A percentile compares a stretch with the other conserved stretches of the same genome.
Evolutionary conservation across 2,329 filamentous ascomycete species (phyloP).

Genomic region (Trichoderma semiorbis): DNA sequence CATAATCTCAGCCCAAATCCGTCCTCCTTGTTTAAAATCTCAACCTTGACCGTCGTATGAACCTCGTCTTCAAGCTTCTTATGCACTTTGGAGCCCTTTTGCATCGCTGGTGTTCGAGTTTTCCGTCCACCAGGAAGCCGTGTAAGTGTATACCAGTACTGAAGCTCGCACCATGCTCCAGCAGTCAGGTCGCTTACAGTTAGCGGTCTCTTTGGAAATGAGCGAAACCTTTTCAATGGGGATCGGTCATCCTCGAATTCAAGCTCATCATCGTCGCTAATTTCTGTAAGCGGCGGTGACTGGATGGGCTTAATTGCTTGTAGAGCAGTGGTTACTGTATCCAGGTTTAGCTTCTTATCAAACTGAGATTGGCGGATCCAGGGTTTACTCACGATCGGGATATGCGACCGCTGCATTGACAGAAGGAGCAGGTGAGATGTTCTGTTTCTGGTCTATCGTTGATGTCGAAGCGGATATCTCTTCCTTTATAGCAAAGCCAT

Average conservation of each 20-base stretch:
- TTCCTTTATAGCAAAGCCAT: neutral
- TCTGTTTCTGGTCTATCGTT: neutral
- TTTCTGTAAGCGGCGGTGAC: slow-evolving; percentile 20
- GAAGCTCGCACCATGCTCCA: slow-evolving; percentile 92
- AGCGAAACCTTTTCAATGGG: slow-evolving; percentile 76
- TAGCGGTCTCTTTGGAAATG: slow-evolving; percentile 71
- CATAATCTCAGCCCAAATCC: slow-evolving; percentile 77
- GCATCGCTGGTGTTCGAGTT: slow-evolving; percentile 77
- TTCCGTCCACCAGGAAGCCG: slow-evolving; percentile 68
- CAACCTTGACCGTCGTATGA: slow-evolving; percentile 70
- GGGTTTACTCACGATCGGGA: slow-evolving; percentile 49
- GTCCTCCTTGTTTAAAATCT: slow-evolving; percentile 74
- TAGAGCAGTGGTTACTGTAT: slow-evolving; percentile 55
- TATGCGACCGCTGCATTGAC: slow-evolving; percentile 37
- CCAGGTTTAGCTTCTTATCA: slow-evolving; percentile 30
- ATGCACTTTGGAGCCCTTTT: slow-evolving; percentile 74
- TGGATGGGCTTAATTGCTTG: slow-evolving; percentile 23
- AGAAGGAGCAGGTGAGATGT: slow-evolving; percentile 19
- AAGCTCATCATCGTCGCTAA: slow-evolving; percentile 17
- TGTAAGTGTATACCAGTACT: slow-evolving; percentile 84
- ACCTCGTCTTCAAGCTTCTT: slow-evolving; percentile 81
- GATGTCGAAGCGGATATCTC: neutral
- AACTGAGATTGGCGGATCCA: fast-evolving
- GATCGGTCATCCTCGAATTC: slow-evolving; percentile 37
- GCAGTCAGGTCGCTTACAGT: slow-evolving; percentile 86